Evolutionary conservation across 164 flowering plant species (phyloP).

Genomic region (Vitis cinerea): DNA sequence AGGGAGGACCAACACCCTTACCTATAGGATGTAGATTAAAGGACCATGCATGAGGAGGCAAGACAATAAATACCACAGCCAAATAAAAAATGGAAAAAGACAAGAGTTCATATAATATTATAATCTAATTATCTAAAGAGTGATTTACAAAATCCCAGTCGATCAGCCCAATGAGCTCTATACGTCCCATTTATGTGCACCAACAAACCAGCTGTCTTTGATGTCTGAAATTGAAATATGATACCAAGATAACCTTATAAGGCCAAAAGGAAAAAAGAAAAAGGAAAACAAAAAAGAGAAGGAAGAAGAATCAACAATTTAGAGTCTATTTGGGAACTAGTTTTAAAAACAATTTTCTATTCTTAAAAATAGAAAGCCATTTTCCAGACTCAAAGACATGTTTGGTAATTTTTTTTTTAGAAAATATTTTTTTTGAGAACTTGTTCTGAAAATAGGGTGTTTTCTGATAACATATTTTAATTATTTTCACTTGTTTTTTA

Average conservation of each 20-base stretch:
- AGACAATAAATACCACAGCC: not conserved
- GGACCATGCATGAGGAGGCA: not conserved
- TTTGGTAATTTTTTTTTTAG: too few relatives aligned
- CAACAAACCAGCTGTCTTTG: conserved; percentile 43
- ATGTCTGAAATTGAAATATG: conserved; percentile 40
- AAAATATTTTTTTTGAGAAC: too few relatives aligned
- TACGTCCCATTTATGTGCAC: conserved; percentile 91
- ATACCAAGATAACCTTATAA: too few relatives aligned
- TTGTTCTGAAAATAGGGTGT: too few relatives aligned
- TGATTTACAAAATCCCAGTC: conserved; percentile 77
- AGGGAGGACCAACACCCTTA: conserved; percentile 58
- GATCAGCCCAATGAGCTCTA: conserved; percentile 94
- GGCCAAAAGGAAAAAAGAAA: too few relatives aligned
- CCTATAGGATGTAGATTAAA: conserved; percentile 36
- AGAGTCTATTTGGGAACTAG: too few relatives aligned
- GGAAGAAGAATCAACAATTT: too few relatives aligned
- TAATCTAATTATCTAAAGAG: not conserved
- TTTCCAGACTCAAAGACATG: too few relatives aligned
- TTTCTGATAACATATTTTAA: too few relatives aligned
- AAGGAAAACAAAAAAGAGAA: not conserved
- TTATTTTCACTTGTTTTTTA: too few relatives aligned
- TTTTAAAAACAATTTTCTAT: too few relatives aligned
- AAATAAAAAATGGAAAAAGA: not conserved
- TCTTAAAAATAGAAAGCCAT: too few relatives aligned
- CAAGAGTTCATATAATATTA: not conserved